Base-by-base conservation (phyloP, 1,139 yeast species). In the Blastobotrys serpentis region DNA sequence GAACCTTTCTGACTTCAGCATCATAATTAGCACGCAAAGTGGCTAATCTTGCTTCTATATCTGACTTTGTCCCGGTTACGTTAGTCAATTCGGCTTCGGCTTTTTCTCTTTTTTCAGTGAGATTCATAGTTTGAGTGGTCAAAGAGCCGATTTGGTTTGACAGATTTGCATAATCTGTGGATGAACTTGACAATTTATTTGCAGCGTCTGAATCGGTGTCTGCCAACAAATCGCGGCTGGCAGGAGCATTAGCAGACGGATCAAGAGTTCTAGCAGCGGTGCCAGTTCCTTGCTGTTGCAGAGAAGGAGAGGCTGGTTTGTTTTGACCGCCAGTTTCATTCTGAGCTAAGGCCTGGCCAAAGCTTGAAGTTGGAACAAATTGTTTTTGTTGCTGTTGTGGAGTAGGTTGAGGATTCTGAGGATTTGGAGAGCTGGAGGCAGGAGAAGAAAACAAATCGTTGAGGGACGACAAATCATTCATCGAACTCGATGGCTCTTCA, bases 61-160 rank as follows among this genome's bases (percentile, higher is more conserved):
- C 88, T 46, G 76, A 73, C 66, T 87, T 89, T 50, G 81, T 75
- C 14, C 74, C 73, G 56, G 82, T 76, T 49, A 87, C 80, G 49
- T 77, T 76, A 22, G 79, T 73, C 49, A 90, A 75, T 60, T 92
- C 97, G 51, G 78, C 80, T 60, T 85, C 90, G 0, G 95, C 88
- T 53, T 81, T 77, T 19, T 79, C 73, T 55, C 88, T 84, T 68
- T 84, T 86, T 29, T 81, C 85, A 53, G 81, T 82, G 29, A 86
- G 74, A 14, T 75, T 77, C 0, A 85, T 73, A 1, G 95, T 86
- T 68, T 90, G 96, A 17, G 77, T 70, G 1, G 89, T 77, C 56
- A 89, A 74, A 0, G 96, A 84, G 53, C 81, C 82, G 52, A 88
- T 82, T 69, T 90, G 96, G 60, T 84, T 87, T 1, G 95, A 85